phyloP scores from a whole-genome alignment of 2,329 filamentous ascomycete genomes.

The Magnaporthiopsis incrustans region DNA sequence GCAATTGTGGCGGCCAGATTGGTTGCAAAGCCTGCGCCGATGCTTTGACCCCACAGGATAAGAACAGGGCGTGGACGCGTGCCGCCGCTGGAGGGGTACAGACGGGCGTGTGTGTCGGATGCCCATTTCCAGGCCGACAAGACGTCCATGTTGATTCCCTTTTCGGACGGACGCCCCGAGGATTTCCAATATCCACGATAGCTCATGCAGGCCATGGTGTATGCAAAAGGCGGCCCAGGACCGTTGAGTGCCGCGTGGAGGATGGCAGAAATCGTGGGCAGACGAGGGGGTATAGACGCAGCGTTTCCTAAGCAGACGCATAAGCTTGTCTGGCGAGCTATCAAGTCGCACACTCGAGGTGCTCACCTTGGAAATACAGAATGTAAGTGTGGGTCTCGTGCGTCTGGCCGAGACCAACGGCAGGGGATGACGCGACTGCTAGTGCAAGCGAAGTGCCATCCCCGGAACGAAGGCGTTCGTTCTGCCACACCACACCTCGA shows the following conservation, averaged over 20 bases:
- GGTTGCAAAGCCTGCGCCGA: slow-evolving; percentile 65
- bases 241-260: slow-evolving; percentile 36
- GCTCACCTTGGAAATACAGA: slow-evolving; percentile 47
- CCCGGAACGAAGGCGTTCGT: slow-evolving; percentile 48
- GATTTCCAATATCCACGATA: slow-evolving; percentile 76
- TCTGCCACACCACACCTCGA: slow-evolving; percentile 57
- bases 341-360: background rate
- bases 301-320: slow-evolving; percentile 40
- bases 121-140: slow-evolving; percentile 58
- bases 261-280: slow-evolving; percentile 48
- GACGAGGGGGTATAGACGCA: slow-evolving; percentile 47
- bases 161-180: slow-evolving; percentile 60
- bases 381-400: slow-evolving; percentile 35
- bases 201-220: slow-evolving; percentile 47
- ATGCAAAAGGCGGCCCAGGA: slow-evolving; percentile 20
- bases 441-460: slow-evolving; percentile 61
- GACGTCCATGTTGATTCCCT: slow-evolving; percentile 61
- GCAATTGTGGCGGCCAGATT: slow-evolving; percentile 41
- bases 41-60: slow-evolving; percentile 69
- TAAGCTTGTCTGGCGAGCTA: background rate
- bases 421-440: slow-evolving; percentile 38
- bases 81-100: slow-evolving; percentile 12
- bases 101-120: slow-evolving; percentile 29
- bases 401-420: background rate
- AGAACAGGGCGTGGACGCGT: slow-evolving; percentile 28